phyloP scores from a whole-genome alignment of 1,284 basidiomycete genomes.

The Apiotrichum akiyoshidainum region DNA sequence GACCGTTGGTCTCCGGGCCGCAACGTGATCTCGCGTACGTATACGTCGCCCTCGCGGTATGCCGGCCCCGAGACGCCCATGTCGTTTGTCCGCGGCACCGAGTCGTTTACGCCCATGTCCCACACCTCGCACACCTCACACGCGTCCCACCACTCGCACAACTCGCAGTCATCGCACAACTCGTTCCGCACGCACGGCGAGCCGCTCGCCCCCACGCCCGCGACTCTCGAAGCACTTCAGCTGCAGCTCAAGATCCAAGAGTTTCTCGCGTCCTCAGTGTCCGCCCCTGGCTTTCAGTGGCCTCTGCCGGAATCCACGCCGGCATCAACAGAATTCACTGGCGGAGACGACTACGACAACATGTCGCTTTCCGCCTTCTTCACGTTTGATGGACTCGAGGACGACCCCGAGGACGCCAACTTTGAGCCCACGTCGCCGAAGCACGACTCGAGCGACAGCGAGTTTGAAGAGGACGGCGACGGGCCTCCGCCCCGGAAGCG shows the following conservation, averaged over 20 bases:
- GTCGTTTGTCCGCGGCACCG: slow-evolving; percentile 1
- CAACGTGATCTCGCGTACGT: neutral
- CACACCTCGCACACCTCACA: neutral
- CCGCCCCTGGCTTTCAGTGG: no score
- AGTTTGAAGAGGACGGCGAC: slow-evolving; percentile 8
- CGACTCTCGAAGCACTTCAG: neutral
- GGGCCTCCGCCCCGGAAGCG: slow-evolving; percentile 1
- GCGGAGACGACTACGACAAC: slow-evolving; percentile 17
- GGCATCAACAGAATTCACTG: slow-evolving; percentile 5
- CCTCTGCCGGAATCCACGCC: neutral
- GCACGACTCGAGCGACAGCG: slow-evolving; percentile 12
- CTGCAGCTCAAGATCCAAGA: slow-evolving; percentile 2
- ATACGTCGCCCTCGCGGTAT: neutral
- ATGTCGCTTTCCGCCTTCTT: slow-evolving; percentile 19
- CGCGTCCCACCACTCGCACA: neutral
- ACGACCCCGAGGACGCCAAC: slow-evolving; percentile 20
- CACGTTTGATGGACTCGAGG: slow-evolving; percentile 14
- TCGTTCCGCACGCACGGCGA: neutral
- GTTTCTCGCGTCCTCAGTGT: neutral
- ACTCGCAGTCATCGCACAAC: neutral
- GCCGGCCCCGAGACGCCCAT: neutral
- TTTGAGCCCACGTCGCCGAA: slow-evolving; percentile 22
- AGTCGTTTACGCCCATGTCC: neutral
- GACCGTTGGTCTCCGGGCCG: no score
- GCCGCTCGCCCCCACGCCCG: neutral